phyloP scores from a whole-genome alignment of 2,329 filamentous ascomycete species.

The Penicillium hordei region DNA sequence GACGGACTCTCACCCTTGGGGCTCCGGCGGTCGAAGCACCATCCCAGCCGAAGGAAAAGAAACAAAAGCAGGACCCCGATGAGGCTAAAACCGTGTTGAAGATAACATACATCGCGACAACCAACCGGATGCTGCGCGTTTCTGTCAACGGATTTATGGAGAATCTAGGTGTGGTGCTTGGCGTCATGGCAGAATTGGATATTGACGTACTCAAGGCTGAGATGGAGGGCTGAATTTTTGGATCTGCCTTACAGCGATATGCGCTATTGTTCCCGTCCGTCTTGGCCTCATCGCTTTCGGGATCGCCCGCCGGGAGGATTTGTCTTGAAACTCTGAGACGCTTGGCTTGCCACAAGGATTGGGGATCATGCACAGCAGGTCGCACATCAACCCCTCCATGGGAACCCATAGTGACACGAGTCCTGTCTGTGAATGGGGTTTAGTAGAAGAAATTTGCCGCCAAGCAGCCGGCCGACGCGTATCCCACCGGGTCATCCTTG shows the following conservation, averaged over 20 bases:
- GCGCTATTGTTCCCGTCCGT: neutral
- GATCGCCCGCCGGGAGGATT: neutral
- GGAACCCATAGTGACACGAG: conserved; percentile 8
- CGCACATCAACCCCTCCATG: conserved; percentile 10
- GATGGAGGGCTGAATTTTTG: conserved; percentile 23
- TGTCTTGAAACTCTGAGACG: neutral
- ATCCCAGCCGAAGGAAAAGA: conserved; percentile 26
- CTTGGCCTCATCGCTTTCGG: conserved; percentile 3
- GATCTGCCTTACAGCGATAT: neutral
- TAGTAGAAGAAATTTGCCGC: conserved; percentile 11
- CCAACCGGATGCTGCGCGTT: conserved; percentile 94
- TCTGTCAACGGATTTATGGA: conserved; percentile 97
- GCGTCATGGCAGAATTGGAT: conserved; percentile 89
- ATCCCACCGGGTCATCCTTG: conserved; percentile 22
- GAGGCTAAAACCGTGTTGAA: conserved; percentile 58
- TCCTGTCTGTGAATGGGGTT: conserved; percentile 1
- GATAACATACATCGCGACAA: conserved; percentile 80
- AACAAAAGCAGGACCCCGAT: conserved; percentile 26
- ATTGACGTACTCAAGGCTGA: conserved; percentile 67
- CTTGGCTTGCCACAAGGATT: conserved; percentile 11
- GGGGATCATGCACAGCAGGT: neutral
- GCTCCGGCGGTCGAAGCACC: conserved; percentile 22
- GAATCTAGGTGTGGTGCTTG: conserved; percentile 76
- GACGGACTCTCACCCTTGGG: conserved; percentile 64
- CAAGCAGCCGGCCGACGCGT: conserved; percentile 17